phyloP scores from a whole-genome alignment of 176 grass and related monocot species.

The Aechmea fasciata region DNA sequence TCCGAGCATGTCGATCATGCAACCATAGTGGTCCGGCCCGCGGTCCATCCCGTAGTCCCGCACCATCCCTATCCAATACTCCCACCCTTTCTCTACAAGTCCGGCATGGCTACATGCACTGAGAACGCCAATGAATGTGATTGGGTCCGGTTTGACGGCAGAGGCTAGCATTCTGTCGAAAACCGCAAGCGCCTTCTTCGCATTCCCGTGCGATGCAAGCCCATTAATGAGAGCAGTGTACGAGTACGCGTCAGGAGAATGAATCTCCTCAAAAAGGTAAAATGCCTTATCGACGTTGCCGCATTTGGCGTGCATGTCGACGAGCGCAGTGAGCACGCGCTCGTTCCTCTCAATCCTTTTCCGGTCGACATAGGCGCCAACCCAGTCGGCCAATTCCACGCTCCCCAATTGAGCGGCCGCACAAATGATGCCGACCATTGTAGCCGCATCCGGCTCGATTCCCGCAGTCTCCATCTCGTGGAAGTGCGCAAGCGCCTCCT shows the following conservation, averaged over 20 bases:
- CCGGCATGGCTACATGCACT: constrained; percentile 72
- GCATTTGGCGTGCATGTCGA: constrained; percentile 72
- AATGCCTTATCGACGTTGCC: constrained; percentile 54
- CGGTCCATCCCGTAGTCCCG: constrained; percentile 37
- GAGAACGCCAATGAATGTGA: constrained; percentile 65
- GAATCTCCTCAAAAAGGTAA: constrained; percentile 42
- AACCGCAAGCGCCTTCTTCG: constrained; percentile 40
- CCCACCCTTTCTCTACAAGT: constrained; percentile 42
- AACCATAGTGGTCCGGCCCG: constrained; percentile 45
- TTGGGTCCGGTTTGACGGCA: constrained; percentile 41
- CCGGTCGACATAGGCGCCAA: constrained; percentile 35
- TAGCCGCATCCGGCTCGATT: constrained; percentile 48
- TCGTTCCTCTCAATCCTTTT: constrained; percentile 56
- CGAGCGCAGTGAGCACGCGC: constrained; percentile 56
- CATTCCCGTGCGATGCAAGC: constrained; percentile 61
- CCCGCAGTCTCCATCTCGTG: constrained; percentile 26
- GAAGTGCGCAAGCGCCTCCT: constrained; percentile 36
- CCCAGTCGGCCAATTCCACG: constrained; percentile 29
- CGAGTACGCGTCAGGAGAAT: constrained; percentile 47
- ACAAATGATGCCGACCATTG: constrained; percentile 58
- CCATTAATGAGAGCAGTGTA: constrained; percentile 69
- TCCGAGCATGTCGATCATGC: constrained; percentile 64
- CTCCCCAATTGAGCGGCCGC: constrained; percentile 50
- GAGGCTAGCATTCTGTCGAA: constrained; percentile 52
- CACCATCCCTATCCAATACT: constrained; percentile 55